These are phyloP conservation scores for Erodium maritimum DNA, from an alignment of 345 rosid genomes.

Conservation along the genomic window DNA sequence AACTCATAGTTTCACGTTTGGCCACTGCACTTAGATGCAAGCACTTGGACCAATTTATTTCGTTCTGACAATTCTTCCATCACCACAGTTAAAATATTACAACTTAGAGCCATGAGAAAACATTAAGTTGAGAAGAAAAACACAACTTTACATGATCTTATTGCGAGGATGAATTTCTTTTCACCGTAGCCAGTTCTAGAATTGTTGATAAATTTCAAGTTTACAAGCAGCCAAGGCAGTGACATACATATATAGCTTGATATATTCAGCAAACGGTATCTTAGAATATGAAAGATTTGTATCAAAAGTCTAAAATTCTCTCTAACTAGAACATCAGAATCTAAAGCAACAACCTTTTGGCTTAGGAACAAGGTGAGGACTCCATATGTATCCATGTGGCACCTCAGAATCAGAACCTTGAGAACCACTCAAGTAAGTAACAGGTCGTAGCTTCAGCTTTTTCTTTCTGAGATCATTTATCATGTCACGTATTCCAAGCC, in stretches of 20 bases:
- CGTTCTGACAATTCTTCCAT: neutral
- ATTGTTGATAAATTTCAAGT: neutral
- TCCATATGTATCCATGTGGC: conserved; percentile 99
- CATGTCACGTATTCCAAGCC: conserved; percentile 99
- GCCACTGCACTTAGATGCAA: neutral
- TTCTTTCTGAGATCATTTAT: conserved; percentile 88
- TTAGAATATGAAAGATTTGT: neutral
- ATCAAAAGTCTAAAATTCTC: neutral
- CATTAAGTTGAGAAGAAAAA: neutral
- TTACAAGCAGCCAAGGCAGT: neutral
- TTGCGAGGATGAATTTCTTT: neutral
- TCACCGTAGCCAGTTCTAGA: neutral
- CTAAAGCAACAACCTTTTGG: conserved; percentile 61
- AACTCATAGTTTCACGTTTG: neutral
- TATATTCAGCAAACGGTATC: neutral
- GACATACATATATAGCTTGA: neutral
- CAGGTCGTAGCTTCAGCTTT: conserved; percentile 84
- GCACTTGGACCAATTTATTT: neutral
- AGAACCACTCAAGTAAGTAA: conserved; percentile 96
- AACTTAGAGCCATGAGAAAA: neutral
- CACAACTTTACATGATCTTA: neutral
- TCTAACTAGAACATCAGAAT: neutral
- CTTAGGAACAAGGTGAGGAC: conserved; percentile 97
- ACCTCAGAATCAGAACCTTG: conserved; percentile 76
- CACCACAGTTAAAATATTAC: neutral